Evolutionary conservation across 2,329 filamentous ascomycete species (phyloP), one percentile per base, ranked within the genome.

Genomic region (Gnomoniopsis sp.): DNA sequence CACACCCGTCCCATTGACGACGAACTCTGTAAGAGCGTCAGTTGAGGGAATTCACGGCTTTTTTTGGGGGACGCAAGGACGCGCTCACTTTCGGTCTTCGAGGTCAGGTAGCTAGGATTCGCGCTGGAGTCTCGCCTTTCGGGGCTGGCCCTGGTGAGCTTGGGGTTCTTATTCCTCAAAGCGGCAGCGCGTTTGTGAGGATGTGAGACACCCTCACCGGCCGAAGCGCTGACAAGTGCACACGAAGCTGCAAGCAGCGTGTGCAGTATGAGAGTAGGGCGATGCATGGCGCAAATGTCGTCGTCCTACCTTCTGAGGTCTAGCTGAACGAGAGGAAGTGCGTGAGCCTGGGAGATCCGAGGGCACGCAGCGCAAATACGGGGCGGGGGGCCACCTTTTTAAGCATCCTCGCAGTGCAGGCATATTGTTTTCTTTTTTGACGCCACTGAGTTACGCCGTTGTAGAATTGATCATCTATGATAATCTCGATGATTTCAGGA

Each of bases 1-100:
- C 49, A 91, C 81, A 0, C 71, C 76, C 2, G 77, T 80, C 2
- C 88, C 84, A 65, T 91, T 83, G 48, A 90, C 84, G 26, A 78
- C 80, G 60, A 86, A 89, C 62, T 78, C 84, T 87, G 41, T 26
- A n/a, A 6, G 12, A 2, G n/a, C 8, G 15, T 10, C 7, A 21
- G 17, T 55, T 2, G 54, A 15, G 1, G 1, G n/a, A 17, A 3
- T 26, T 2, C 12, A 17, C 26, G 19, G 2, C 1, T 36, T 43
- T 43, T 43, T 6, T 43, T 7, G 41, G 17, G 2, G 14, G 22
- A 19, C 0, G 1, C 6, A 1, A 23, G 30, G n/a, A 11, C 2
- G 2, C n/a, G n/a, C 56, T 61, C 51, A 61, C 59, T 19, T n/a
- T 53, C 30, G n/a, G 34, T 56, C 44, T 59, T 59, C 33, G 52